Conservation (phyloP, 2,329 filamentous ascomycete genomes). For the Botryosphaeria agaves region DNA sequence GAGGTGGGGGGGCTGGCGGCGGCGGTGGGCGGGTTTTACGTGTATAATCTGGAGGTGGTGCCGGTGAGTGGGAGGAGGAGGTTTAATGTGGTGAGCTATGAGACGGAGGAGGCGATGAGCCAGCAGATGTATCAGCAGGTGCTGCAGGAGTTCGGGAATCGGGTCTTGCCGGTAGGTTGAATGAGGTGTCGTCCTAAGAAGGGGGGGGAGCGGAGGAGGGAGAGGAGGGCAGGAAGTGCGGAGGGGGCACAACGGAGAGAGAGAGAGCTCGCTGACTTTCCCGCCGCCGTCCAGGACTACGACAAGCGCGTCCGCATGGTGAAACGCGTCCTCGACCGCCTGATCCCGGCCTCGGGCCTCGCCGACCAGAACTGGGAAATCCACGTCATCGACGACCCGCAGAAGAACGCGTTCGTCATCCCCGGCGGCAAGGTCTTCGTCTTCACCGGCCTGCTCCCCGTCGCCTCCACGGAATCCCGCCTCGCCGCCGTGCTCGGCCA, state of each 20-base stretch:
- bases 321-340: conserved; percentile 42
- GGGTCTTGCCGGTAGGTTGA: conserved; percentile 42
- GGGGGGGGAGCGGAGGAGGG: no score
- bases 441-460: conserved; percentile 52
- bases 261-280: no score
- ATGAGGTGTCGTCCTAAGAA: no score
- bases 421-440: conserved; percentile 68
- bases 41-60: conserved; percentile 52
- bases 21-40: conserved; percentile 39
- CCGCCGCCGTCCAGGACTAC: no score
- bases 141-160: conserved; percentile 33
- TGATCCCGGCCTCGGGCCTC: conserved; percentile 51
- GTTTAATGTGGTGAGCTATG: conserved; percentile 51
- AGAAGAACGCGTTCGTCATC: conserved; percentile 58
- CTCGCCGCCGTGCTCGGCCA: conserved; percentile 62
- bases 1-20: conserved; percentile 24
- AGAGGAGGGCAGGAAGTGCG: no score
- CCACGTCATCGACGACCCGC: conserved; percentile 51
- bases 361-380: conserved; percentile 48
- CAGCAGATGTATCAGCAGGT: conserved; percentile 38
- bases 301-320: conserved; percentile 42
- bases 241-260: no score
- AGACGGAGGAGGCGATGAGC: conserved; percentile 36
- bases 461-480: conserved; percentile 49
- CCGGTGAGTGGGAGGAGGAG: conserved; percentile 53